Evolutionary conservation across 2,329 filamentous ascomycete species (phyloP), one percentile per base, ranked within the genome.

Genomic region (Periconia macrospinosa): DNA sequence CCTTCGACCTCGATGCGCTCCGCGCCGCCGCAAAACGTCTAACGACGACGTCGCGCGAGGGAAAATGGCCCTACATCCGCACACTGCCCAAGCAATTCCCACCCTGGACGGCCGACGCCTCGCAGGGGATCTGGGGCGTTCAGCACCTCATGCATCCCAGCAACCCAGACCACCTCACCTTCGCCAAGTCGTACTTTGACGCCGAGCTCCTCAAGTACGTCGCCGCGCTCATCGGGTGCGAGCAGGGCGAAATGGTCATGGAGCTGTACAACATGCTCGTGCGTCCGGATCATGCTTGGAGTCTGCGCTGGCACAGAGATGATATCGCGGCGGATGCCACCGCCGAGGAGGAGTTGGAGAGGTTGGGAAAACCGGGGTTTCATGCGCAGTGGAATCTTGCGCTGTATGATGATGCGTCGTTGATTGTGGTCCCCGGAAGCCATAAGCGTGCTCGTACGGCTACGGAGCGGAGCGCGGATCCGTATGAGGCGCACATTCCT

Each of bases 381-480:
- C 91, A 94, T 65, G 88, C 91, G 37, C 92, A 96, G 77, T 96
- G 91, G 83, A 96, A 96, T 71, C 79, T 96, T 42, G 87, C 91
- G 8, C 79, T 96, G 8, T 92, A 86, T 69, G 84, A 87, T 35
- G 92, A 96, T 69, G 79, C 82, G 14, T 61, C 56, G 42, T 88
- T 96, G 7, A 76, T 96, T 8, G 85, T 94, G 0, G 83, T 96
- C 0, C 91, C 91, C 0, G 90, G 89, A 0, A 89, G 86, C 6
- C 92, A 96, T 71, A 75, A 70, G 27, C 83, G 91, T 7, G 83
- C 89, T 33, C 78, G 91, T 43, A 96, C 90, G 1, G 81, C 85
- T 5, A 69, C 63, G 0, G 92, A 96, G 80, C 80, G 90, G 13
- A 72, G 66, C 7, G 90, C 90, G 0, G 84, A 79, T 18, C 86